phyloP scores from a whole-genome alignment of 306 rosid genomes.

The Gastrolobium villosum region DNA sequence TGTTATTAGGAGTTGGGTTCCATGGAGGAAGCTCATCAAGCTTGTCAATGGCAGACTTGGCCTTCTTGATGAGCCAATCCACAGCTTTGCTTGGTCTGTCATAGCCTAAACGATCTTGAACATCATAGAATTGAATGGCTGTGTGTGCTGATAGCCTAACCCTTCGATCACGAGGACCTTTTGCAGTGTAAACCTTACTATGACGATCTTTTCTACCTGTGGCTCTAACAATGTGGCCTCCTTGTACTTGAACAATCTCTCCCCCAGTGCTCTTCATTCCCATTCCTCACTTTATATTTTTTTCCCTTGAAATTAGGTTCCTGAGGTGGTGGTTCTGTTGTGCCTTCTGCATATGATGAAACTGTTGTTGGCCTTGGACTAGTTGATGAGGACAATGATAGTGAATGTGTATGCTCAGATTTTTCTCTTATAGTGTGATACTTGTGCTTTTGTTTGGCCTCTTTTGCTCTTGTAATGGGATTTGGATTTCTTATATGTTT shows the following conservation, averaged over 20 bases:
- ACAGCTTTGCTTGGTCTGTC: conserved; percentile 92
- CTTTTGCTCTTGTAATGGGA: conserved; percentile 33
- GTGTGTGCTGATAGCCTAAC: conserved; percentile 88
- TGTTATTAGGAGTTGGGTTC: conserved; percentile 52
- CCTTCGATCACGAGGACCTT: conserved; percentile 85
- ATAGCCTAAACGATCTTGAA: conserved; percentile 88
- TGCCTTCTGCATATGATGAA: conserved; percentile 38
- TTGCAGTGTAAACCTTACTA: conserved; percentile 82
- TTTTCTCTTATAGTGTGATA: conserved; percentile 45
- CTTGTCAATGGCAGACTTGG: conserved; percentile 78
- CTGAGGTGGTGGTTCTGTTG: conserved; percentile 3
- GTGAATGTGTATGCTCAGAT: conserved; percentile 44
- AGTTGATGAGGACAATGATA: conserved; percentile 46
- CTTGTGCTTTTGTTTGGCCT: conserved; percentile 44
- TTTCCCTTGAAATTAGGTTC: background rate
- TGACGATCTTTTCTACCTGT: conserved; percentile 86
- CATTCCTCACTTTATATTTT: conserved; percentile 50
- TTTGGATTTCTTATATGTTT: conserved; percentile 43
- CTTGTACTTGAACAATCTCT: conserved; percentile 88
- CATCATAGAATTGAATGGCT: conserved; percentile 90
- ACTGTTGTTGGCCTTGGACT: conserved; percentile 41
- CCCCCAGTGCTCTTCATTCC: conserved; percentile 85
- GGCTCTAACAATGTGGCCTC: conserved; percentile 91
- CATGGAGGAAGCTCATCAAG: conserved; percentile 88
- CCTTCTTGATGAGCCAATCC: conserved; percentile 94